Percentiles rank a stretch among this genome's conserved stretches.
phyloP scores from a whole-genome alignment of 176 grass and related monocot species.

The Aegilops tauschii region DNA sequence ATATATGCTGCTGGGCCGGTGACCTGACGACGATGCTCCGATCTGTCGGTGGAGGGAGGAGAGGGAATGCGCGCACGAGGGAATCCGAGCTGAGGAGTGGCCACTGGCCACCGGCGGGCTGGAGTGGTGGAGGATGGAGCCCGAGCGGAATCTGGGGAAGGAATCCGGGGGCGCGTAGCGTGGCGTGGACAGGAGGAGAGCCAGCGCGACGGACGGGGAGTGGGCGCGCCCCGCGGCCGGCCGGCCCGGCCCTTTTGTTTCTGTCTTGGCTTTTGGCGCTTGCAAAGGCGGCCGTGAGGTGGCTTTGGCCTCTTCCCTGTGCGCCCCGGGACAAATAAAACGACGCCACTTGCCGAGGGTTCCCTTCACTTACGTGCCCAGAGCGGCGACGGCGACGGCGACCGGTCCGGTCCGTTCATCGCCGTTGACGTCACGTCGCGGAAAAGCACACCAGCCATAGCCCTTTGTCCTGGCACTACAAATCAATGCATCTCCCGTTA shows the following conservation, averaged over 20 bases:
- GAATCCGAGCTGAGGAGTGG: no score
- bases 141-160: neutral
- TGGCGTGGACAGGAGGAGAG: neutral
- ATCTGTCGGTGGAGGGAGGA: no score
- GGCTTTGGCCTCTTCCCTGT: neutral
- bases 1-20: neutral
- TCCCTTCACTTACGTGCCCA: neutral
- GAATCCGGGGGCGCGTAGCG: conserved; percentile 1
- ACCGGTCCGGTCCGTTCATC: conserved; percentile 24
- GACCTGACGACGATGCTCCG: neutral
- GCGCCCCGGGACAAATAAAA: neutral
- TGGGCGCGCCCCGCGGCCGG: neutral
- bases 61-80: no score
- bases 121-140: neutral
- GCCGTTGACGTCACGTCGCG: conserved; percentile 49
- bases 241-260: neutral
- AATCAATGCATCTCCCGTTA: no score
- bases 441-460: neutral
- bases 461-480: no score
- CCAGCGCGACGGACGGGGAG: neutral
- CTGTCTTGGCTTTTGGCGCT: neutral
- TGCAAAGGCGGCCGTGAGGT: neutral
- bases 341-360: neutral
- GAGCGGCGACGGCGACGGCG: conserved; percentile 32
- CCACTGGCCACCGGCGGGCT: neutral